These are phyloP conservation scores for Fraxinus anomala DNA, from an alignment of 257 asterid genomes.

Conservation along the genomic window DNA sequence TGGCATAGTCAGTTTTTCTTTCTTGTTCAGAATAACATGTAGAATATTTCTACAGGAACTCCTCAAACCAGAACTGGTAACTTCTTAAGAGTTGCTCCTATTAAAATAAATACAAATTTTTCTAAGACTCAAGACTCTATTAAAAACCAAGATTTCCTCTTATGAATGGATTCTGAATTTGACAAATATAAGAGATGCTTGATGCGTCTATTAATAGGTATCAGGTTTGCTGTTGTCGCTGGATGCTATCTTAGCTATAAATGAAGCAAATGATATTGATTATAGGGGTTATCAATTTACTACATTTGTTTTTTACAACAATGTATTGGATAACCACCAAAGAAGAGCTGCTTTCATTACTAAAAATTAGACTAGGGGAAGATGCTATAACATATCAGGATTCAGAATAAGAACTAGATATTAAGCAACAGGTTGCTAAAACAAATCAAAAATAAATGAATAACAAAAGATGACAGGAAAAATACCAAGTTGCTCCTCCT, in stretches of 20 bases:
- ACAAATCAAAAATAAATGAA: slow-evolving; percentile 19
- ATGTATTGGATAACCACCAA: neutral
- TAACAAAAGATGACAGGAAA: slow-evolving; percentile 31
- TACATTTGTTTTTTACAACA: slow-evolving; percentile 10
- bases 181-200: neutral
- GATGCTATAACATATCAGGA: slow-evolving; percentile 10
- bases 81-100: neutral
- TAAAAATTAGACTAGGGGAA: neutral
- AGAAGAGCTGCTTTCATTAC: slow-evolving; percentile 9
- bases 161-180: neutral
- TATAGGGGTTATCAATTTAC: slow-evolving; percentile 14
- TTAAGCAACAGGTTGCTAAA: slow-evolving; percentile 21
- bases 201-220: neutral
- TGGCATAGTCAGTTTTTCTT: neutral
- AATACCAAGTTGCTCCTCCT: slow-evolving; percentile 97
- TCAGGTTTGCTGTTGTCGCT: slow-evolving; percentile 10
- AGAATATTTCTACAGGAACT: neutral
- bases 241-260: slow-evolving; percentile 7
- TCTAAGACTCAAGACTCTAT: neutral
- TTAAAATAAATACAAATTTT: neutral
- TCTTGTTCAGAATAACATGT: neutral
- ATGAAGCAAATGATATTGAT: slow-evolving; percentile 9
- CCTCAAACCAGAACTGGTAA: neutral
- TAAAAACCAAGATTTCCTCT: neutral
- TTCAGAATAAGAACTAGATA: slow-evolving; percentile 5